Conservation (phyloP, 176 grass and related monocot genomes). For the Triticum monococcum region DNA sequence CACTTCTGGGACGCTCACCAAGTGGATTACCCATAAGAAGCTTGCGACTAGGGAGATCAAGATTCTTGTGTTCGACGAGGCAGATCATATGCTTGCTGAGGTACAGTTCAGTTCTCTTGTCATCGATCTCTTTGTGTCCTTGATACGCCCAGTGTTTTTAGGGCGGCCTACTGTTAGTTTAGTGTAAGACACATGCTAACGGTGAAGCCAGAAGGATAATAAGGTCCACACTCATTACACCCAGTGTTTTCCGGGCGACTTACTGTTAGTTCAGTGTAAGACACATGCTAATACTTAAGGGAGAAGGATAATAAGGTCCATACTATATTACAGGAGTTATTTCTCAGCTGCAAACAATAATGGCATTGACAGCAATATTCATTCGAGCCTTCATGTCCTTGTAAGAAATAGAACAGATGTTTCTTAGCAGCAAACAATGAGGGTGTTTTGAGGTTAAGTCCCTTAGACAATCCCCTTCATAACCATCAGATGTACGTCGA, state of each 20-base stretch:
- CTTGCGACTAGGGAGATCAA: constrained; percentile 62
- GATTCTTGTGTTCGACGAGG: constrained; percentile 89
- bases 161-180: background rate
- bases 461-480: background rate
- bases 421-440: background rate
- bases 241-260: background rate
- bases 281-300: background rate
- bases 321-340: background rate
- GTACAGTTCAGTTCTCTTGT: constrained; percentile 29
- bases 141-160: background rate
- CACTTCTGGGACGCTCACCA: constrained; percentile 87
- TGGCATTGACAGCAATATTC: background rate
- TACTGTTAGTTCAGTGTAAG: background rate
- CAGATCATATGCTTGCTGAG: constrained; percentile 82
- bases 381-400: background rate
- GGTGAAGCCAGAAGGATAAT: background rate
- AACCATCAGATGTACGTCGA: background rate
- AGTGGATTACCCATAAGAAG: constrained; percentile 69
- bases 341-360: background rate
- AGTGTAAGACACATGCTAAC: background rate
- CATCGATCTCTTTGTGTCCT: background rate
- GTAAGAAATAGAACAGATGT: background rate
- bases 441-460: background rate
- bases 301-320: background rate
- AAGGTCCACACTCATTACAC: background rate